These are phyloP conservation scores for Ceratobasidium sp. DNA, from an alignment of 1,284 basidiomycete genomes.

Conservation along the genomic window DNA sequence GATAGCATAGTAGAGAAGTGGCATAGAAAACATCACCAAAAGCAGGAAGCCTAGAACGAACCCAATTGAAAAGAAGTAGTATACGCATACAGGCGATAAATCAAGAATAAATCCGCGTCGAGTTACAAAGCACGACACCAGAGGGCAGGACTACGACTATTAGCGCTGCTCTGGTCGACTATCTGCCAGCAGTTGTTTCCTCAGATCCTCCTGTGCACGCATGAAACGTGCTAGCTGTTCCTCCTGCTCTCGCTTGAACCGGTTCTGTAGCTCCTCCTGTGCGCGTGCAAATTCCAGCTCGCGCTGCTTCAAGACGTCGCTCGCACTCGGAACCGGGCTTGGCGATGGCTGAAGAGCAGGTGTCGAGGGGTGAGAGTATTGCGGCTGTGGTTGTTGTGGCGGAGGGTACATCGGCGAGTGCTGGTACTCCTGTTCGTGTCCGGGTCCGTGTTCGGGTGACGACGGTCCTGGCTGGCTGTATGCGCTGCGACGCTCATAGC, in stretches of 20 bases:
- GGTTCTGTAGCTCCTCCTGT: slow-evolving; percentile 21
- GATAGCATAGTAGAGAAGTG: neutral
- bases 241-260: slow-evolving; percentile 37
- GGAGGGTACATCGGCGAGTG: slow-evolving; percentile 6
- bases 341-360: neutral
- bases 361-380: neutral
- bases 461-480: slow-evolving; percentile 13
- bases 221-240: slow-evolving; percentile 31
- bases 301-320: slow-evolving; percentile 12
- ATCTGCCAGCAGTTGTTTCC: slow-evolving; percentile 4
- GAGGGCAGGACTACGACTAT: neutral
- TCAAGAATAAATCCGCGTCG: slow-evolving; percentile 1
- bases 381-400: neutral
- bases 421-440: slow-evolving; percentile 2
- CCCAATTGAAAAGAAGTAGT: no score
- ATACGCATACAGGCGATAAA: neutral
- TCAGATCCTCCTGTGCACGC: slow-evolving; percentile 17
- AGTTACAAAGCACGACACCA: neutral
- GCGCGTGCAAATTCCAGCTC: slow-evolving; percentile 27
- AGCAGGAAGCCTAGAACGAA: neutral
- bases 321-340: neutral
- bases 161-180: neutral
- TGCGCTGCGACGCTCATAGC: slow-evolving; percentile 18
- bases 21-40: neutral
- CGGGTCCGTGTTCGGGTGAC: neutral